phyloP scores from a whole-genome alignment of 2,329 filamentous ascomycete species.

The Arthrobotrys pseudoclavata region DNA sequence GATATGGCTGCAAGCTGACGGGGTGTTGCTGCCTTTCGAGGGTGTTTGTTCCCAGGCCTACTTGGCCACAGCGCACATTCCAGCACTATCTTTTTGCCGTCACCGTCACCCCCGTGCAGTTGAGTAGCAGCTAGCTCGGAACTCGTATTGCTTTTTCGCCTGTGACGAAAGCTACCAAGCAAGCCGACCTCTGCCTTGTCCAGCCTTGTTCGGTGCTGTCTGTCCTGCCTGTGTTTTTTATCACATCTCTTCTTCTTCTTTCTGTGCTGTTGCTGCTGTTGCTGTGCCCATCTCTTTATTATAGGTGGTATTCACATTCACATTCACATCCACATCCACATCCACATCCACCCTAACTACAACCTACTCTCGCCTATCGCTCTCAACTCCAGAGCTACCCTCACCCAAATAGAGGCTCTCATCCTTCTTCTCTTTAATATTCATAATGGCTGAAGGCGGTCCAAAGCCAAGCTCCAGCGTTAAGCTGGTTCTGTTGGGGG shows the following conservation, averaged over 20 bases:
- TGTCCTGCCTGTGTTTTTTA: not conserved
- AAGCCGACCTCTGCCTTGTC: constrained; percentile 10
- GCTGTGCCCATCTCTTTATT: not conserved
- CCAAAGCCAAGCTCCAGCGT: constrained; percentile 99
- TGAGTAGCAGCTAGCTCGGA: constrained; percentile 4
- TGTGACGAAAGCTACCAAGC: constrained; percentile 47
- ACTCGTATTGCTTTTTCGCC: constrained; percentile 29
- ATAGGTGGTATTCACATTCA: not conserved
- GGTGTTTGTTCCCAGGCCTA: constrained; percentile 55
- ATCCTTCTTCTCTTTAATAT: constrained; percentile 17
- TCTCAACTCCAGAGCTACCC: constrained; percentile 29
- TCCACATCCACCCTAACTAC: constrained; percentile 17
- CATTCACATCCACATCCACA: constrained; percentile 2
- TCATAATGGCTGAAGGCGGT: constrained; percentile 72
- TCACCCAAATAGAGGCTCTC: constrained; percentile 17
- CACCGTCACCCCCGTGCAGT: not conserved
- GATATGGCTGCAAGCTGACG: constrained; percentile 20
- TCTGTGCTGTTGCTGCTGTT: not conserved
- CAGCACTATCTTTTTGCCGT: constrained; percentile 36
- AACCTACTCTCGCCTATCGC: constrained; percentile 15
- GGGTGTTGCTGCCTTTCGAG: constrained; percentile 16
- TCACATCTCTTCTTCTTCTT: constrained; percentile 39
- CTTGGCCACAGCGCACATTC: constrained; percentile 52
- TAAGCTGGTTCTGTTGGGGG: constrained; percentile 96
- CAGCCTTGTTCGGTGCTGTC: not conserved